Evolutionary conservation across 2,329 filamentous ascomycete species (phyloP), one percentile per base, ranked within the genome.

Genomic region (Fusarium udum): DNA sequence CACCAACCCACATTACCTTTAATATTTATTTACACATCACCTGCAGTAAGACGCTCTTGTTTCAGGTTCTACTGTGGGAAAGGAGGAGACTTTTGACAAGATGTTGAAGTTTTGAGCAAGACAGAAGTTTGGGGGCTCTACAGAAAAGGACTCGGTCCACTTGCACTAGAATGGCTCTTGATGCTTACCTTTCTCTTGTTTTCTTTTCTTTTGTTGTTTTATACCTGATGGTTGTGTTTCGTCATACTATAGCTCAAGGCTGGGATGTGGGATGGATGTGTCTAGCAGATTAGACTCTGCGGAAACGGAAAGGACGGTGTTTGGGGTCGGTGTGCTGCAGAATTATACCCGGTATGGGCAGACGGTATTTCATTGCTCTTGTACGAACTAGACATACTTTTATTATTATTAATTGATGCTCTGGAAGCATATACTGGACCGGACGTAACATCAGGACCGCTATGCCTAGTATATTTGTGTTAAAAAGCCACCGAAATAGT

Each of bases 321-420:
- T 77, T 46, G 60, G 76, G 63, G 61, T 73, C 59, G 58, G 62
- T 60, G 61, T 68, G 62, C 49, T 76, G 61, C 68, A 74, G 76
- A 66, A 77, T 69, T 77, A 78, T 78, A 78, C 76, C 76, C 76
- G 66, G 75, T 76, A 71, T 64, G 70, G 65, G 72, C 67, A 74
- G 70, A 67, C 57, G 51, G 57, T 61, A 74, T 61, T 72, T 51
- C 31, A 62, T 58, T 76, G 48, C 60, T 63, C 58, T 55, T 71
- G 61, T 66, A 64, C 37, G 61, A 58, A 60, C 40, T 62, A 69
- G 72, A 72, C 52, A 61, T 22, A 32, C 20, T 18, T 51, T 32
- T 34, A n/a, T 40, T 57, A 53, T 34, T 22, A n/a, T 40, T 60
- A 59, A 62, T 13, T 53, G 42, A 69, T 63, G 52, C 32, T 59